phyloP scores from a whole-genome alignment of 2,329 filamentous ascomycete genomes.

The Alternaria novae-zelandiae region DNA sequence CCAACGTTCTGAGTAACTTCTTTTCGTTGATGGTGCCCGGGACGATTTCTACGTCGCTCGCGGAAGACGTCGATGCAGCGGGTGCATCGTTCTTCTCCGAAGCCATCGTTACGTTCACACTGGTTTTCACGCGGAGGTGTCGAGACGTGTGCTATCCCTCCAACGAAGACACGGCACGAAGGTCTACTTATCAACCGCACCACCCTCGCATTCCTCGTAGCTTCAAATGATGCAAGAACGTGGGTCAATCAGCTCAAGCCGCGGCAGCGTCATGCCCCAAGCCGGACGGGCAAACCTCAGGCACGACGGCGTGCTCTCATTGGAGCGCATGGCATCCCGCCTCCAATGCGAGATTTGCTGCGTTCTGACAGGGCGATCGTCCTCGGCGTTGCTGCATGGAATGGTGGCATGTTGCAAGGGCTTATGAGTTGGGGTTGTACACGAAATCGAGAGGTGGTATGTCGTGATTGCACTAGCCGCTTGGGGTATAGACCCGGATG shows the following conservation, averaged over 20 bases:
- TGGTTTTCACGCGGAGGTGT: neutral
- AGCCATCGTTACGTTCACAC: constrained; percentile 21
- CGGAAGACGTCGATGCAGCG: constrained; percentile 27
- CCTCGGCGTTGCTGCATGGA: constrained; percentile 3
- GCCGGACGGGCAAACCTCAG: constrained; percentile 3
- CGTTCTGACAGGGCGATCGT: neutral
- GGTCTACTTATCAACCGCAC: constrained; percentile 5
- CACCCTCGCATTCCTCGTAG: neutral
- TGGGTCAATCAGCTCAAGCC: constrained; percentile 21
- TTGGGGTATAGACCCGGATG: neutral
- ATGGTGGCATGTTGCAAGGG: neutral
- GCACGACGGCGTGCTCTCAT: neutral
- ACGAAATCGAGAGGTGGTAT: constrained; percentile 43
- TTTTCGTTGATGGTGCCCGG: constrained; percentile 58
- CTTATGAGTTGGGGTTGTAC: constrained; percentile 14
- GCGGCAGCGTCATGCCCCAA: constrained; percentile 13
- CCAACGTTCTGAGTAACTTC: constrained; percentile 64
- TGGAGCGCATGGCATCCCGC: constrained; percentile 17
- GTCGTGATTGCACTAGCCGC: constrained; percentile 38
- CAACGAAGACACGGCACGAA: neutral
- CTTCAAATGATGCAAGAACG: constrained; percentile 42
- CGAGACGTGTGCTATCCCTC: neutral
- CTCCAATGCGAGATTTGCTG: constrained; percentile 11
- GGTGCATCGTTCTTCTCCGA: constrained; percentile 26
- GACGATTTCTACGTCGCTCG: constrained; percentile 36